phyloP scores from a whole-genome alignment of 805 yeast species.

The Candida hungchunana region DNA sequence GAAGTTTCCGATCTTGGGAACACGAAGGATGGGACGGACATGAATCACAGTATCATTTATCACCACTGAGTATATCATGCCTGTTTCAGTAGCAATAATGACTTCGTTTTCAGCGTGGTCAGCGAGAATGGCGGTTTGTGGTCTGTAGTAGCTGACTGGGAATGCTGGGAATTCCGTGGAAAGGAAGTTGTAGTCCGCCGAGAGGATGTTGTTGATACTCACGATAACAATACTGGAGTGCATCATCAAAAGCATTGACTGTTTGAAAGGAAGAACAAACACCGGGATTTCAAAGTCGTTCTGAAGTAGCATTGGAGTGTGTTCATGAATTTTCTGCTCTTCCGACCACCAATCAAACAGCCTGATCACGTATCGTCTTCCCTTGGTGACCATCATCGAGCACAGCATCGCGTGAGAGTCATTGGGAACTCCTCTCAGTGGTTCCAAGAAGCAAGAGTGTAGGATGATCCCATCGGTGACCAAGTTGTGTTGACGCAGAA shows the following conservation, averaged over 20 bases:
- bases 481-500: slow-evolving; percentile 36
- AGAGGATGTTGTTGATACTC: slow-evolving; percentile 40
- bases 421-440: slow-evolving; percentile 21
- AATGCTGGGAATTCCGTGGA: slow-evolving; percentile 25
- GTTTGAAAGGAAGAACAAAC: slow-evolving; percentile 37
- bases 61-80: slow-evolving; percentile 21
- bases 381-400: slow-evolving; percentile 34
- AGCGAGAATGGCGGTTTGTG: slow-evolving; percentile 23
- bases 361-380: slow-evolving; percentile 33
- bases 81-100: slow-evolving; percentile 25
- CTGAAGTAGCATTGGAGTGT: slow-evolving; percentile 38
- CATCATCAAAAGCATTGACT: slow-evolving; percentile 37
- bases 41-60: slow-evolving; percentile 21
- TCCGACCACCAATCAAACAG: slow-evolving; percentile 39
- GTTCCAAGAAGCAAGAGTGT: slow-evolving; percentile 40
- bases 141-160: slow-evolving; percentile 37
- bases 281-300: slow-evolving; percentile 39
- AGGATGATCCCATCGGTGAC: slow-evolving; percentile 38
- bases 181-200: slow-evolving; percentile 40
- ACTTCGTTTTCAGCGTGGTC: slow-evolving; percentile 17
- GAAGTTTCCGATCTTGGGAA: slow-evolving; percentile 32
- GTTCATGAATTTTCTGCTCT: slow-evolving; percentile 31
- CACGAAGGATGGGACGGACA: slow-evolving; percentile 31
- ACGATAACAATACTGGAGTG: slow-evolving; percentile 33
- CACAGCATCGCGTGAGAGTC: slow-evolving; percentile 33